These are phyloP conservation scores for Pichia sp. DNA, from an alignment of 1,139 yeast species.

Conservation along the genomic window DNA sequence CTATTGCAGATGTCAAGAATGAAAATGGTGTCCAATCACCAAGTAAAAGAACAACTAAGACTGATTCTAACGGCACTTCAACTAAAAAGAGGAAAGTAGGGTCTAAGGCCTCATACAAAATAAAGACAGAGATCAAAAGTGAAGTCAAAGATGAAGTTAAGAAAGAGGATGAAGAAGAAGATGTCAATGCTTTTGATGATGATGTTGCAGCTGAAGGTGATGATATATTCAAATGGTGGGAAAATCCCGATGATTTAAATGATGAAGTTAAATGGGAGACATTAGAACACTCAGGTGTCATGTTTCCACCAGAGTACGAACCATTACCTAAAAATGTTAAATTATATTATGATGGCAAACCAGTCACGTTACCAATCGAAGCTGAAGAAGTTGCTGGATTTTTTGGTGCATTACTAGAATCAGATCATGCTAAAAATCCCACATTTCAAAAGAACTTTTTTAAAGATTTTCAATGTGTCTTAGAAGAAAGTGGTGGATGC, in stretches of 20 bases:
- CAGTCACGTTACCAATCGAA: conserved; percentile 63
- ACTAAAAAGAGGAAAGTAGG: conserved; percentile 2
- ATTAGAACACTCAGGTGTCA: conserved; percentile 80
- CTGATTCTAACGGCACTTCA: background rate
- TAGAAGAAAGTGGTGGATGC: conserved; percentile 65
- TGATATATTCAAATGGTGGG: conserved; percentile 81
- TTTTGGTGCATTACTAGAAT: conserved; percentile 79
- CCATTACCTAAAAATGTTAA: conserved; percentile 79
- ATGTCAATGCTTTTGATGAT: background rate
- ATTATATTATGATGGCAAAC: conserved; percentile 65
- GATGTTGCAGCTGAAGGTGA: conserved; percentile 30
- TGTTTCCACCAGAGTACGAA: conserved; percentile 89
- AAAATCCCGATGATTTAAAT: conserved; percentile 61
- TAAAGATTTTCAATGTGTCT: conserved; percentile 61
- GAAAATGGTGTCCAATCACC: background rate
- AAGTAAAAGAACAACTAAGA: background rate
- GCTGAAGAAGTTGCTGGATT: conserved; percentile 98
- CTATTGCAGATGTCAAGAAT: background rate
- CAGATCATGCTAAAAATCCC: conserved; percentile 85
- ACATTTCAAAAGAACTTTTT: conserved; percentile 84
- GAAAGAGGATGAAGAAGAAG: conserved; percentile 1
- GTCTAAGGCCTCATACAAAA: background rate
- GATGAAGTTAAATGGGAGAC: conserved; percentile 82
- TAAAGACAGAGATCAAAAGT: background rate
- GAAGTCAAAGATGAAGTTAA: background rate